A percentile compares a stretch with the other conserved stretches of the same genome.
Evolutionary conservation across 1,139 yeast species (phyloP).

Genomic region (Zygoascus hellenicus): DNA sequence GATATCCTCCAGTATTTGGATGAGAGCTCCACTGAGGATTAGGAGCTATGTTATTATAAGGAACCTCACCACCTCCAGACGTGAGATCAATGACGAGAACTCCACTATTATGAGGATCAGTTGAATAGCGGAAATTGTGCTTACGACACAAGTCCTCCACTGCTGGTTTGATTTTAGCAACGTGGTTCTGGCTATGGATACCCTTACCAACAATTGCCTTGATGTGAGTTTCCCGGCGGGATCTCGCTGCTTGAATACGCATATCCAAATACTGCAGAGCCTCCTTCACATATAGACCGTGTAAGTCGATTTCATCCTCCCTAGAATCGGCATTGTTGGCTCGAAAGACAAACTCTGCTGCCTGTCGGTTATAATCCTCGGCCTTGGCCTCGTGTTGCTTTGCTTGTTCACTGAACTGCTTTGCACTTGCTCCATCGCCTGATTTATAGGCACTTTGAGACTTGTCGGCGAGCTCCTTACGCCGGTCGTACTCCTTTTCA

Average conservation of each 20-base stretch:
- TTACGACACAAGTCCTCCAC: slow-evolving; percentile 70
- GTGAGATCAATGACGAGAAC: slow-evolving; percentile 66
- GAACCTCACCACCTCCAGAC: slow-evolving; percentile 35
- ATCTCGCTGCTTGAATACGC: slow-evolving; percentile 61
- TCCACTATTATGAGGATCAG: slow-evolving; percentile 71
- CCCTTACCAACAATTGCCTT: slow-evolving; percentile 92
- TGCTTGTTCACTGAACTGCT: slow-evolving; percentile 63
- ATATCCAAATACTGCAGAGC: slow-evolving; percentile 72
- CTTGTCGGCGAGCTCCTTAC: slow-evolving; percentile 51
- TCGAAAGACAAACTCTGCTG: slow-evolving; percentile 85
- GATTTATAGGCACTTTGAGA: slow-evolving; percentile 71
- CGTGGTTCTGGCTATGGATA: slow-evolving; percentile 69
- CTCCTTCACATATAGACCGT: slow-evolving; percentile 85
- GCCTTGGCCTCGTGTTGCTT: slow-evolving; percentile 56
- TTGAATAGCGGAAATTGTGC: slow-evolving; percentile 51
- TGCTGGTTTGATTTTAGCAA: slow-evolving; percentile 88
- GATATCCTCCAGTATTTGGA: slow-evolving; percentile 8
- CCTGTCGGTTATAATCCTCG: slow-evolving; percentile 65
- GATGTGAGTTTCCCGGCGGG: slow-evolving; percentile 50
- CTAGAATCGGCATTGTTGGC: slow-evolving; percentile 84
- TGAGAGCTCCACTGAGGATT: slow-evolving; percentile 15
- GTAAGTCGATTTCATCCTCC: slow-evolving; percentile 83
- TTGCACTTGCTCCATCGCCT: slow-evolving; percentile 72
- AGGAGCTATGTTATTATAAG: slow-evolving; percentile 21
- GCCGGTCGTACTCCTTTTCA: slow-evolving; percentile 54